Evolutionary conservation across 495 filamentous ascomycete species (phyloP).

Genomic region (Melanomma pulvis-pyrius): DNA sequence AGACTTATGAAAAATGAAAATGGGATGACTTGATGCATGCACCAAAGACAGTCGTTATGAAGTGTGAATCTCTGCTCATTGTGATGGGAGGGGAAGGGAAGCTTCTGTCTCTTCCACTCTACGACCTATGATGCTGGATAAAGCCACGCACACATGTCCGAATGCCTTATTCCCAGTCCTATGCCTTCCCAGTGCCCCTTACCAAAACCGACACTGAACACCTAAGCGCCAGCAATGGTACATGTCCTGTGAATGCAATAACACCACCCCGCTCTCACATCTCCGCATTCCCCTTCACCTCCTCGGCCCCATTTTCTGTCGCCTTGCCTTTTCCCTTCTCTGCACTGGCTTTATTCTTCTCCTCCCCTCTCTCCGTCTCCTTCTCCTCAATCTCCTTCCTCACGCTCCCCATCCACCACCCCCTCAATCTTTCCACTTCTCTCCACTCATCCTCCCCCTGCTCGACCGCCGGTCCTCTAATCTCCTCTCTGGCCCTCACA

Average conservation of each 20-base stretch:
- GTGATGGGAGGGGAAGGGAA: neutral
- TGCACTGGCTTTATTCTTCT: constrained; percentile 39
- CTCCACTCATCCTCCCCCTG: constrained; percentile 60
- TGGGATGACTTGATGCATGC: neutral
- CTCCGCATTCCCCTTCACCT: neutral
- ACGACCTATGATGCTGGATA: neutral
- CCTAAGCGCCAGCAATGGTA: neutral
- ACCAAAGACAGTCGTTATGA: neutral
- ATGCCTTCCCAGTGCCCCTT: neutral
- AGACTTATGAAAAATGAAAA: neutral
- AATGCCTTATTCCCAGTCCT: neutral
- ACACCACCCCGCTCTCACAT: neutral
- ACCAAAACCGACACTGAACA: neutral
- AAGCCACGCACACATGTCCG: neutral
- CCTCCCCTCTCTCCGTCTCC: constrained; percentile 39
- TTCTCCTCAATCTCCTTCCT: constrained; percentile 4
- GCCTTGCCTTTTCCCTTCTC: constrained; percentile 4
- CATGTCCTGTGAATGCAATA: neutral
- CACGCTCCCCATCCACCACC: constrained; percentile 52
- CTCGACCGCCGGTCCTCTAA: constrained; percentile 68
- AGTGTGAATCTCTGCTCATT: neutral
- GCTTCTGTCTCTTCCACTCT: neutral
- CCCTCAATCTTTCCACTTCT: constrained; percentile 58
- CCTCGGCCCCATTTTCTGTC: constrained; percentile 37
- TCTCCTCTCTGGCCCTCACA: constrained; percentile 49